Conservation (phyloP, 1,139 yeast species). For the Debaryomyces nepalensis region DNA sequence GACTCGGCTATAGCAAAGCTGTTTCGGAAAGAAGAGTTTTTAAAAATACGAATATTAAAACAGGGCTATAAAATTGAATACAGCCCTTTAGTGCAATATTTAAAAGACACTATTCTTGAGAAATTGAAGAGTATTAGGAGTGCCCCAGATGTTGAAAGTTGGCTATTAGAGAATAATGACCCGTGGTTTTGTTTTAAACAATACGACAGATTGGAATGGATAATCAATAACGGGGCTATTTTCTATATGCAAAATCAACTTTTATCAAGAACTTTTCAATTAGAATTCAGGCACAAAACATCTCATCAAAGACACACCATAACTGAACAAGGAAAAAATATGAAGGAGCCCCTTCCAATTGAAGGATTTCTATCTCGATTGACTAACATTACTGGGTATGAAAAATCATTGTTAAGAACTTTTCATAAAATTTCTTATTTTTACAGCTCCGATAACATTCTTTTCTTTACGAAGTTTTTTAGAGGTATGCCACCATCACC, state of each 20-base stretch:
- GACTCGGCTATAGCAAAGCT: conserved; percentile 12
- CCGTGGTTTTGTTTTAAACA: conserved; percentile 64
- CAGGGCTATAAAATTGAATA: conserved; percentile 43
- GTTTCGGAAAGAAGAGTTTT: background rate
- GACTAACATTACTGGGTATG: conserved; percentile 55
- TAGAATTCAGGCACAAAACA: conserved; percentile 61
- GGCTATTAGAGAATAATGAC: conserved; percentile 23
- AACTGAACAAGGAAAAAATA: conserved; percentile 16
- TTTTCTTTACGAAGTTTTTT: conserved; percentile 61
- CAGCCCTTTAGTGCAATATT: conserved; percentile 38
- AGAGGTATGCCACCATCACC: conserved; percentile 68
- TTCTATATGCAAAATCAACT: conserved; percentile 41
- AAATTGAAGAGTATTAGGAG: conserved; percentile 17
- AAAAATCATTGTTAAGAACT: conserved; percentile 44
- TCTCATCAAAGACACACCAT: conserved; percentile 12
- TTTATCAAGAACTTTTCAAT: conserved; percentile 30
- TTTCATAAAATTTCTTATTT: conserved; percentile 65
- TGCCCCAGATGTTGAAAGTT: conserved; percentile 18
- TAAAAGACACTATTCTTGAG: conserved; percentile 29
- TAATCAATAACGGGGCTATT: conserved; percentile 54
- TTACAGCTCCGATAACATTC: conserved; percentile 60
- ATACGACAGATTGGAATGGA: conserved; percentile 82
- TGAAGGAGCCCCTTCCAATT: conserved; percentile 64
- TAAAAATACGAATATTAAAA: conserved; percentile 19
- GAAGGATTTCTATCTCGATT: conserved; percentile 77